A percentile compares a stretch with the other conserved stretches of the same genome.
These are phyloP conservation scores for Melastoma malabathricum DNA, from an alignment of 345 rosid species.

Conservation along the genomic window DNA sequence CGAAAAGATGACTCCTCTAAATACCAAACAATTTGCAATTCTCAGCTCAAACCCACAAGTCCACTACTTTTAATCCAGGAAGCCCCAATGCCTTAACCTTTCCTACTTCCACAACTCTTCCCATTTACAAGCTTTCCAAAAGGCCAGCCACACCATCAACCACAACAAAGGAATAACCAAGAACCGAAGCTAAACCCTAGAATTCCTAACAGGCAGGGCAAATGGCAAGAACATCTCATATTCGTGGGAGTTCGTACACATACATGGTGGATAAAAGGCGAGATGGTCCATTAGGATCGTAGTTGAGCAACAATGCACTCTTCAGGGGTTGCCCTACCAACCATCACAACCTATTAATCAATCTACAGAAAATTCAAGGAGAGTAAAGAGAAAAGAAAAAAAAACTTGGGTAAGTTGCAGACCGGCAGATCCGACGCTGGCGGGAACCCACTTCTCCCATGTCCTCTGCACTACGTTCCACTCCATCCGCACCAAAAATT, in stretches of 20 bases:
- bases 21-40: too few relatives aligned
- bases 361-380: neutral
- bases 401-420: neutral
- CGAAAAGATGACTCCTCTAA: too few relatives aligned
- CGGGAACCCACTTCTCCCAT: conserved; percentile 73
- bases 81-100: too few relatives aligned
- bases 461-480: conserved; percentile 40
- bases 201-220: too few relatives aligned
- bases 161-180: too few relatives aligned
- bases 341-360: conserved; percentile 1
- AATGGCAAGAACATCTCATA: too few relatives aligned
- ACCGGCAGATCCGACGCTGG: conserved; percentile 49
- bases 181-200: too few relatives aligned
- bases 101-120: too few relatives aligned
- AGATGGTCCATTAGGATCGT: conserved; percentile 67
- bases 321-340: conserved; percentile 50
- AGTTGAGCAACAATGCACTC: conserved; percentile 60
- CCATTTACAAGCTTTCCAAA: too few relatives aligned
- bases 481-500: conserved; percentile 29
- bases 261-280: conserved; percentile 75
- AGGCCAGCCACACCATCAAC: too few relatives aligned
- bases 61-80: too few relatives aligned
- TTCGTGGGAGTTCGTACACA: neutral
- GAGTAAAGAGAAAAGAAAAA: neutral
- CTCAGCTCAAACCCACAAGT: too few relatives aligned